A percentile compares a stretch with the other conserved stretches of the same genome.
Conservation (phyloP, 2,329 filamentous ascomycete species). For the Rasamsonia emersonii region DNA sequence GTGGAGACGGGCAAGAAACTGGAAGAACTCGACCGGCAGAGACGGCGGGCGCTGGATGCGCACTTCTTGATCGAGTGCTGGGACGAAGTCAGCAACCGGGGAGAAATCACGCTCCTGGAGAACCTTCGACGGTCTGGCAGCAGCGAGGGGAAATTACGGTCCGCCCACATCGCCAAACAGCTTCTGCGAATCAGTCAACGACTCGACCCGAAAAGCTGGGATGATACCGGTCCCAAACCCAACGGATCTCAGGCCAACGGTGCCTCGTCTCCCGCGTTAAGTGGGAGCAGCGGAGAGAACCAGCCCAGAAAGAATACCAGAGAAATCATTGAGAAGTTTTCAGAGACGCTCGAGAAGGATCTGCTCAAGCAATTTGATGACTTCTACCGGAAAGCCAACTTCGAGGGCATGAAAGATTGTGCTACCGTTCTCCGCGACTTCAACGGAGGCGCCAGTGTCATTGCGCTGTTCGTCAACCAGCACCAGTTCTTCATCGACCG, state of each 20-base stretch:
- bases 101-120: constrained; percentile 77
- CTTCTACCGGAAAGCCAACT: constrained; percentile 90
- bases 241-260: constrained; percentile 25
- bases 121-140: constrained; percentile 77
- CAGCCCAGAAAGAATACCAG: constrained; percentile 55
- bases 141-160: constrained; percentile 86
- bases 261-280: constrained; percentile 27
- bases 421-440: constrained; percentile 91
- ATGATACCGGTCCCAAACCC: constrained; percentile 42
- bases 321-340: constrained; percentile 92
- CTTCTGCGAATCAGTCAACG: constrained; percentile 89
- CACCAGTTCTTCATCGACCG: constrained; percentile 99
- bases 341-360: constrained; percentile 91
- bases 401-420: constrained; percentile 96
- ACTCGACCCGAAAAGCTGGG: constrained; percentile 70
- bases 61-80: constrained; percentile 95
- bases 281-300: constrained; percentile 43
- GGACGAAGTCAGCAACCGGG: constrained; percentile 87
- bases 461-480: constrained; percentile 94
- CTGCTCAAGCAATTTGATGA: constrained; percentile 94
- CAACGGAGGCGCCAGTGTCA: constrained; percentile 89
- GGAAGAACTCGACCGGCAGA: constrained; percentile 88
- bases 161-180: constrained; percentile 87
- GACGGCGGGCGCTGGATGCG: constrained; percentile 81
- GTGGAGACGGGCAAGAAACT: constrained; percentile 90